Conservation (phyloP, 805 yeast genomes). For the Kluyveromyces dobzhanskii region DNA sequence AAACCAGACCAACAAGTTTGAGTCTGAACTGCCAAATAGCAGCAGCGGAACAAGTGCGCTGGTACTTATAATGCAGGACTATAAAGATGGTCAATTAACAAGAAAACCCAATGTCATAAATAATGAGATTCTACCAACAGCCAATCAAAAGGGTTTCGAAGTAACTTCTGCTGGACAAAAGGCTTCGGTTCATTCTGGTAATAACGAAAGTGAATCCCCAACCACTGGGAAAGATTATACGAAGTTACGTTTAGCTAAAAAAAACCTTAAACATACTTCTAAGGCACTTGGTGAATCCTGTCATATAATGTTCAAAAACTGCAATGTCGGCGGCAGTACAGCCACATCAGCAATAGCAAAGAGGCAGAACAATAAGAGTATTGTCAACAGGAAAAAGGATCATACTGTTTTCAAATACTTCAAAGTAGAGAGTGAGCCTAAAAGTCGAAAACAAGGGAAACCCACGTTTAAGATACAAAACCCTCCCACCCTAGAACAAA, state of each 20-base stretch:
- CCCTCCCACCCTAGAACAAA: slow-evolving; percentile 1
- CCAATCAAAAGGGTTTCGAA: no score
- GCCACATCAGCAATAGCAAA: background rate
- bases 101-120: background rate
- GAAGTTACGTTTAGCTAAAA: no score
- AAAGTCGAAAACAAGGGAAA: background rate
- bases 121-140: background rate
- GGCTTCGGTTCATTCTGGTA: no score
- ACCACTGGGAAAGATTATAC: no score
- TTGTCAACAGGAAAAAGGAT: background rate
- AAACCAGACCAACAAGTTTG: no score
- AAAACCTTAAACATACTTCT: no score
- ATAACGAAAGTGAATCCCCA: no score
- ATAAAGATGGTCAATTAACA: background rate
- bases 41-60: background rate
- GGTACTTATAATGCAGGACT: background rate
- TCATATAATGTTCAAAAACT: background rate
- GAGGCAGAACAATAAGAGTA: background rate
- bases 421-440: background rate
- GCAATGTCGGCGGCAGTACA: background rate
- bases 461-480: slow-evolving; percentile 2
- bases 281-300: no score
- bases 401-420: background rate
- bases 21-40: no score
- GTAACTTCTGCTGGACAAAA: no score